These are phyloP conservation scores for Coemansia sp. DNA, from an alignment of 371 early-diverging fungal genomes.

Conservation along the genomic window DNA sequence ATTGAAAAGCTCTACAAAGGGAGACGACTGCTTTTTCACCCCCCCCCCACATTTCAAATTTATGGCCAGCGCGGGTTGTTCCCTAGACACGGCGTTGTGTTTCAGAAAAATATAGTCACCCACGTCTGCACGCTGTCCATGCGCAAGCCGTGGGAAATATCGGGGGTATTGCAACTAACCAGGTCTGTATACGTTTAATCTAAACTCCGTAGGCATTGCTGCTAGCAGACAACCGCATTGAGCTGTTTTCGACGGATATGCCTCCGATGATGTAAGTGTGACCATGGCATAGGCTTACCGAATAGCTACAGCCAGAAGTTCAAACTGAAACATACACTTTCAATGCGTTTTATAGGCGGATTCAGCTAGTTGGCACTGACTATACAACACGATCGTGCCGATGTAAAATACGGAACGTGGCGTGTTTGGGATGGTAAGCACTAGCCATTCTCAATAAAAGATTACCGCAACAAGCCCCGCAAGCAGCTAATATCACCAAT, in stretches of 20 bases:
- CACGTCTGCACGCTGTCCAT: neutral
- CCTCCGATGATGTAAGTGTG: conserved; percentile 75
- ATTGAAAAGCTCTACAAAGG: too few relatives aligned
- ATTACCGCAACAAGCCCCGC: too few relatives aligned
- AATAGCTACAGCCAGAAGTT: neutral
- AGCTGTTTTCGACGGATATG: conserved; percentile 83
- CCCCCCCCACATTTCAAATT: neutral
- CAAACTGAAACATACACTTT: too few relatives aligned
- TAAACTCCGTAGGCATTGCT: conserved; percentile 66
- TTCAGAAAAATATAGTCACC: conserved; percentile 1
- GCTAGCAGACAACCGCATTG: conserved; percentile 83
- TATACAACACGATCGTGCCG: conserved; percentile 90
- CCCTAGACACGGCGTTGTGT: neutral
- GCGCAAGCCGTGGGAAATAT: neutral
- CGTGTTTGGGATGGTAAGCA: conserved; percentile 86
- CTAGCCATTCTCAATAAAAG: neutral
- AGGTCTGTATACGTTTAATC: neutral
- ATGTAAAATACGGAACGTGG: conserved; percentile 92
- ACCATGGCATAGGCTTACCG: neutral
- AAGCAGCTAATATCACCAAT: neutral
- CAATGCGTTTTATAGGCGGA: conserved; percentile 45
- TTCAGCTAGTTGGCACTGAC: conserved; percentile 87
- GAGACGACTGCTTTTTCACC: too few relatives aligned
- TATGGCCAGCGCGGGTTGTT: too few relatives aligned
- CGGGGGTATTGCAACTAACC: neutral